phyloP scores from a whole-genome alignment of 257 asterid species.

The Lavandula angustifolia region DNA sequence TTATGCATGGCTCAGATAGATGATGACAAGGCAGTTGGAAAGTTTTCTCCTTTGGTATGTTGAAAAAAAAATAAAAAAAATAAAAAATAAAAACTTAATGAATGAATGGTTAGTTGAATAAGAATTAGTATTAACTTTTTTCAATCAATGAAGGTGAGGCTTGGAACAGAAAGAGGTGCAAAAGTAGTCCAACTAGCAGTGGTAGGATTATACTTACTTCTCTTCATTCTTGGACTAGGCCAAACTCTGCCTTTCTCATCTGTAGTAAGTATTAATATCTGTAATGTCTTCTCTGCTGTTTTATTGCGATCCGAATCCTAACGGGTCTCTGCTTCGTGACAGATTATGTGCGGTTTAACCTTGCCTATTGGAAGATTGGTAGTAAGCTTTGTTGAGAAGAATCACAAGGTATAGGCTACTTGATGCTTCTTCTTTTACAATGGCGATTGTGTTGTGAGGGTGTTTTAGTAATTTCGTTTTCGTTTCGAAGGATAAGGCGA shows the following conservation, averaged over 20 bases:
- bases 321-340: conserved; percentile 22
- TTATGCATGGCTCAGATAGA: conserved; percentile 50
- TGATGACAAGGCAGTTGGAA: conserved; percentile 72
- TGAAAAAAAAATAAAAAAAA: too few species aligned
- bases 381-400: conserved; percentile 54
- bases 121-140: conserved; percentile 4
- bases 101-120: conserved; percentile 8
- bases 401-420: conserved; percentile 47
- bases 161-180: conserved; percentile 67
- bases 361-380: conserved; percentile 61
- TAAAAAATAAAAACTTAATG: conserved; percentile 7
- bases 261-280: conserved; percentile 42
- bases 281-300: background rate
- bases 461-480: background rate
- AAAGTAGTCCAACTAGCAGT: conserved; percentile 60
- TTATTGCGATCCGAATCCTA: background rate
- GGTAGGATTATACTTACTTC: conserved; percentile 49
- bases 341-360: conserved; percentile 66
- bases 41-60: conserved; percentile 68
- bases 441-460: background rate
- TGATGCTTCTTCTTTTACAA: too few species aligned
- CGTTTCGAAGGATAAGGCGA: conserved; percentile 51
- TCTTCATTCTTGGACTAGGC: conserved; percentile 55
- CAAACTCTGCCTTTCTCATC: conserved; percentile 68
- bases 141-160: conserved; percentile 58